Conservation (phyloP, 2,329 filamentous ascomycete species). For the Elsinoe fawcettii region DNA sequence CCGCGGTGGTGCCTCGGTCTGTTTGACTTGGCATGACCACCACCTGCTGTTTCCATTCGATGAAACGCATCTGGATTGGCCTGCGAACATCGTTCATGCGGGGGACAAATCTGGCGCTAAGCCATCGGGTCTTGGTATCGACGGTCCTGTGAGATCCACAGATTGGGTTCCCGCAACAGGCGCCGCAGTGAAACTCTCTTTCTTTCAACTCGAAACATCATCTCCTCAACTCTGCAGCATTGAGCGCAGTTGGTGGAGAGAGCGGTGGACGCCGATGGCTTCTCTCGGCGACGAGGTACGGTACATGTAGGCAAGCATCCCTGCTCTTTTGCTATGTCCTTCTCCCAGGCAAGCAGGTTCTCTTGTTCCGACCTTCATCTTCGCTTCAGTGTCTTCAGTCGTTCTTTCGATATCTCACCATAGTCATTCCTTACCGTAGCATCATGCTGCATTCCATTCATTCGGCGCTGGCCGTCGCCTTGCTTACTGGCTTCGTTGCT, state of each 20-base stretch:
- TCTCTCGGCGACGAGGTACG: background rate
- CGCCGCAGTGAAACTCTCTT: background rate
- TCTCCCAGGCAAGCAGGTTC: background rate
- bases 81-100: background rate
- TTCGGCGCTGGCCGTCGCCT: constrained; percentile 4
- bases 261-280: background rate
- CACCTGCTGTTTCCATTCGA: background rate
- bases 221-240: background rate
- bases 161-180: constrained; percentile 2
- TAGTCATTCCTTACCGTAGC: background rate
- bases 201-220: background rate
- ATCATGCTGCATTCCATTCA: constrained; percentile 2
- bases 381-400: background rate
- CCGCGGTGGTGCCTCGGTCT: background rate
- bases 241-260: background rate
- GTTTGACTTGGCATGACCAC: background rate
- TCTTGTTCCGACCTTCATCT: background rate
- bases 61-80: constrained; percentile 1
- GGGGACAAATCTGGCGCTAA: background rate
- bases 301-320: background rate
- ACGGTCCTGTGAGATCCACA: background rate
- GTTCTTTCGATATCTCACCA: background rate
- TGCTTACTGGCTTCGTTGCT: background rate
- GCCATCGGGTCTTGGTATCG: background rate
- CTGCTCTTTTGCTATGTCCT: background rate